Conservation (phyloP, 164 flowering plant genomes). For the Vitis vinifera region DNA sequence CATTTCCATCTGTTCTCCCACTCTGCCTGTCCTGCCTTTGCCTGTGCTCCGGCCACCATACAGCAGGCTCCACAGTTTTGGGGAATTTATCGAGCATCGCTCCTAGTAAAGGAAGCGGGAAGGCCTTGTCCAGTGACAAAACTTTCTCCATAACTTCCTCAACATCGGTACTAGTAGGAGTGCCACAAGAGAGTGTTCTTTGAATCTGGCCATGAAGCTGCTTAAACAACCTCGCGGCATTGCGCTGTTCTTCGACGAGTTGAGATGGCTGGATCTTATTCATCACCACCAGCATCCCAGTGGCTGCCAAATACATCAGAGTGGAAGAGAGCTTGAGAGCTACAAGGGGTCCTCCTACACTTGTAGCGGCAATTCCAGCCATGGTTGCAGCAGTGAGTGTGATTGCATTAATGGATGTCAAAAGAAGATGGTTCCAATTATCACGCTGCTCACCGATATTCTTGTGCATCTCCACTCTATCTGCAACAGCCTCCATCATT, state of each 20-base stretch:
- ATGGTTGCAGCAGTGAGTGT: slow-evolving; percentile 45
- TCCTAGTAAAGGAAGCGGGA: no score
- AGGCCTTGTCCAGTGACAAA: no score
- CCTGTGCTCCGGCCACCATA: slow-evolving; percentile 17
- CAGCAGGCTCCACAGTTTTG: no score
- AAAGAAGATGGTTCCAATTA: slow-evolving; percentile 52
- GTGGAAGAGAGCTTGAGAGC: slow-evolving; percentile 50
- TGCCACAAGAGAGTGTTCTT: slow-evolving; percentile 28
- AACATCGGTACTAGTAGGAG: no score
- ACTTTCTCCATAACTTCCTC: no score
- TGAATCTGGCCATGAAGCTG: slow-evolving; percentile 37
- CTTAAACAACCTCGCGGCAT: slow-evolving; percentile 56
- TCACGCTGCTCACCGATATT: slow-evolving; percentile 45
- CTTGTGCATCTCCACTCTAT: slow-evolving; percentile 50
- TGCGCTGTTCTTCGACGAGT: slow-evolving; percentile 69
- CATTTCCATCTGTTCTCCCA: slow-evolving; percentile 20
- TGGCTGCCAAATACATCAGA: slow-evolving; percentile 46
- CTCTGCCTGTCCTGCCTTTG: background rate
- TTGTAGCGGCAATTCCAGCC: slow-evolving; percentile 32
- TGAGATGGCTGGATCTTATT: slow-evolving; percentile 80
- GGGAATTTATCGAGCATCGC: no score
- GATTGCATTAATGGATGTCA: slow-evolving; percentile 39
- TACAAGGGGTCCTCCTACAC: slow-evolving; percentile 15
- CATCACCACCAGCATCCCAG: slow-evolving; percentile 51
- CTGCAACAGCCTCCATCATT: slow-evolving; percentile 33